Conservation (phyloP, 495 filamentous ascomycete species). For the Tricharina praecox region DNA sequence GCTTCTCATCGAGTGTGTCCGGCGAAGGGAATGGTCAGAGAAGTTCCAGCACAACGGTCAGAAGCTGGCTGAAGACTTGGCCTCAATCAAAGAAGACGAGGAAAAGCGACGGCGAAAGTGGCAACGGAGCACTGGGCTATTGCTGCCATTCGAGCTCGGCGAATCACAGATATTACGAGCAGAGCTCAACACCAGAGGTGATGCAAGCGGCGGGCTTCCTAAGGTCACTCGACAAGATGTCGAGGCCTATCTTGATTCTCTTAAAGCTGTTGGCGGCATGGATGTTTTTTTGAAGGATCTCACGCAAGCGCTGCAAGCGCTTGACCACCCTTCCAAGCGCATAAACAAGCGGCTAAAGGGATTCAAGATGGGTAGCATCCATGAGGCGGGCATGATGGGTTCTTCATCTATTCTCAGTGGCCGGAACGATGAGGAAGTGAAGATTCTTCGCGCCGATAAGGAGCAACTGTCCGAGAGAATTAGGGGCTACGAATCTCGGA, state of each 20-base stretch:
- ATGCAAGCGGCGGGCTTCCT: conserved; percentile 45
- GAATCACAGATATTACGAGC: conserved; percentile 49
- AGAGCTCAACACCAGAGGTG: conserved; percentile 69
- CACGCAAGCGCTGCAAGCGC: conserved; percentile 39
- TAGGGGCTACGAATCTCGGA: conserved; percentile 74
- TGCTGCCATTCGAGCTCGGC: conserved; percentile 37
- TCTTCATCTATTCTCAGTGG: conserved; percentile 66
- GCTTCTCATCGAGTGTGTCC: conserved; percentile 66
- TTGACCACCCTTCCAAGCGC: conserved; percentile 57
- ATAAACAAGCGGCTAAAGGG: conserved; percentile 64
- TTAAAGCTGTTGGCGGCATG: conserved; percentile 39
- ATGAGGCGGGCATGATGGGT: conserved; percentile 61
- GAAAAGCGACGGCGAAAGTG: conserved; percentile 73
- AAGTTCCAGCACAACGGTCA: conserved; percentile 75
- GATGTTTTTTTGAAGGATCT: conserved; percentile 35
- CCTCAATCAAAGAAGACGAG: conserved; percentile 78
- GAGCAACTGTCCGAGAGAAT: conserved; percentile 59
- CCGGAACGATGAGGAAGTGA: conserved; percentile 61
- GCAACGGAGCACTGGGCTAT: conserved; percentile 56
- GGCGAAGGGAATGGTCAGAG: conserved; percentile 74
- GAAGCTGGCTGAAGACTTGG: conserved; percentile 78
- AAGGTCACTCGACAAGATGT: conserved; percentile 44
- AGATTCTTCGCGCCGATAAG: conserved; percentile 59
- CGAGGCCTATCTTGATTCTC: conserved; percentile 43
- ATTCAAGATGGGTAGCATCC: conserved; percentile 90